These are phyloP conservation scores for Cylindricascospora bacillispora DNA, from an alignment of 1,139 yeast genomes.

Conservation along the genomic window DNA sequence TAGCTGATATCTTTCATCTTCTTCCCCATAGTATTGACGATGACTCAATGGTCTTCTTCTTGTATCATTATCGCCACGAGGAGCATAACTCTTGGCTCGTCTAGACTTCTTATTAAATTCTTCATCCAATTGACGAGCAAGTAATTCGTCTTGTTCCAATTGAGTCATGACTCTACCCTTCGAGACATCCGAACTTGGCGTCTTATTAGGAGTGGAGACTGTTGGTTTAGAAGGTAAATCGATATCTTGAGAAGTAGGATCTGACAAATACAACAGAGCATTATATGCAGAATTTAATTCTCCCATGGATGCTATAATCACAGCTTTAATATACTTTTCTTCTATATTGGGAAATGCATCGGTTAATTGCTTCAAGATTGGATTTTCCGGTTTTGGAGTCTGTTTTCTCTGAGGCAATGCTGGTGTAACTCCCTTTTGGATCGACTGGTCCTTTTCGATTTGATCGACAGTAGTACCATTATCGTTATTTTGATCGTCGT, in stretches of 20 bases:
- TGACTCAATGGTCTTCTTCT: constrained; percentile 8
- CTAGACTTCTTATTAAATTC: constrained; percentile 35
- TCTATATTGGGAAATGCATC: constrained; percentile 79
- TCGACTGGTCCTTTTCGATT: no score
- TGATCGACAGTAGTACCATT: no score
- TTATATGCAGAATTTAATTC: constrained; percentile 75
- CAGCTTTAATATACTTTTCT: constrained; percentile 58
- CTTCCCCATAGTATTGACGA: constrained; percentile 9
- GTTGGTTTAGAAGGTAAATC: constrained; percentile 33
- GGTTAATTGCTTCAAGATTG: constrained; percentile 30
- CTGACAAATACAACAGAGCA: constrained; percentile 70
- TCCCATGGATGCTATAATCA: constrained; percentile 76
- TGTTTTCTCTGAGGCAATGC: no score
- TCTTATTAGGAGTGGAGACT: constrained; percentile 21
- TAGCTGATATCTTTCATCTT: constrained; percentile 20
- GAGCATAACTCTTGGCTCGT: constrained; percentile 10
- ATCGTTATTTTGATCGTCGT: no score
- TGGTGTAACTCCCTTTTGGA: no score
- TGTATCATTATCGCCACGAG: constrained; percentile 15
- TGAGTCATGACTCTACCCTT: constrained; percentile 26
- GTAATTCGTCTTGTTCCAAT: constrained; percentile 63
- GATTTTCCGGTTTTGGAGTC: constrained; percentile 37
- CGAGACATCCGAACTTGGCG: constrained; percentile 8
- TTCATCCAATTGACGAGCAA: constrained; percentile 72
- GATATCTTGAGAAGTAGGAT: constrained; percentile 58